Percentiles rank a stretch among this genome's conserved stretches.
Evolutionary conservation across 768 basidiomycete species (phyloP).

Genomic region (Hericium rajendrae): DNA sequence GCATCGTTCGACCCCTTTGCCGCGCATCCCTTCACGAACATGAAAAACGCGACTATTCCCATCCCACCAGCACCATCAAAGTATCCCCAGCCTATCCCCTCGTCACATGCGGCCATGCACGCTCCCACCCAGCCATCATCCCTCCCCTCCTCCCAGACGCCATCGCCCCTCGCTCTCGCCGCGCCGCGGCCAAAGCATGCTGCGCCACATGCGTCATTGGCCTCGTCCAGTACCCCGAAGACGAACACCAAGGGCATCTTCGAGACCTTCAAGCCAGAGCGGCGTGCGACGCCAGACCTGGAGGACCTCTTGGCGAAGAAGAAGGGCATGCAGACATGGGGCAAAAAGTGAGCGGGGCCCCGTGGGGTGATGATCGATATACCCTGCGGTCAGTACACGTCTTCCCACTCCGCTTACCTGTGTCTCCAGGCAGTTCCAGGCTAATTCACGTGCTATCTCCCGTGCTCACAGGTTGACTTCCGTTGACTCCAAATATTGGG

Average conservation of each 20-base stretch:
- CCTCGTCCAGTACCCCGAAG: not conserved
- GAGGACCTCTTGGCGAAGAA: constrained; percentile 33
- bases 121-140: constrained; percentile 8
- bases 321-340: constrained; percentile 21
- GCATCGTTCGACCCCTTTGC: constrained; percentile 50
- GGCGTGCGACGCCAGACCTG: constrained; percentile 47
- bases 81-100: constrained; percentile 35
- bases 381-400: not conserved
- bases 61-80: constrained; percentile 37
- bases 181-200: constrained; percentile 5
- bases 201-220: not conserved
- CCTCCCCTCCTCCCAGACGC: constrained; percentile 5
- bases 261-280: constrained; percentile 39
- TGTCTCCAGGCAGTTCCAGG: not conserved
- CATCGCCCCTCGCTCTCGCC: constrained; percentile 5
- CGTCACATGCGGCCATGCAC: constrained; percentile 16
- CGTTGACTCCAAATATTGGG: too few species aligned
- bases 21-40: constrained; percentile 47
- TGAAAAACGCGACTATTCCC: constrained; percentile 22
- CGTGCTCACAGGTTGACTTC: too few species aligned
- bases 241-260: constrained; percentile 27
- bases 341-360: constrained; percentile 2
- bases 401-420: not conserved
- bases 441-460: too few species aligned
- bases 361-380: not conserved